Base-by-base conservation (phyloP, 768 basidiomycete genomes). In the Tulasnella calospora region DNA sequence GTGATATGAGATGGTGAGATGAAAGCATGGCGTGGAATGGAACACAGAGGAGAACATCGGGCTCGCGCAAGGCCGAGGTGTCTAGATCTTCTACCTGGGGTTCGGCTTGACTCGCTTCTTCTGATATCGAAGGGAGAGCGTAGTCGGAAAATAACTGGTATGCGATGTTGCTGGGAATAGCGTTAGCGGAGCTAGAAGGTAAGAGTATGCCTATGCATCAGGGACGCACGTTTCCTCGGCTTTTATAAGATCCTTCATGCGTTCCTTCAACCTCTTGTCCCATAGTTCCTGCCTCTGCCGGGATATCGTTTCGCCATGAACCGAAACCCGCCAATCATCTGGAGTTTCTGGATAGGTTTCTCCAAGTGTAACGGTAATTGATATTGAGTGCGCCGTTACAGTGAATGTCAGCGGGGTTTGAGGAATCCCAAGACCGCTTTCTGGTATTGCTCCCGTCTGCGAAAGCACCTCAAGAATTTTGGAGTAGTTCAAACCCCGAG, bases 1-100 rank as follows among this genome's bases (percentile, higher is more conserved):
- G 86, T 74, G 93, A 90, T 55, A 89, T 84, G 76, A 92, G 88
- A 82, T 92, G 91, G 83, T 94, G 92, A 0, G 93, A 93, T 1
- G 90, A 91, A 74, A 93, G 86, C 0, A 93, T 87, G 30, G 88
- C 88, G 81, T 93, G 92, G 79, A 87, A 90, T 17, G 33, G 44
- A 17, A 30, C 40, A n/a, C 17, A 23, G 7, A 17, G 35, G 23
- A 33, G 51, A n/a, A 19, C 21, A 17, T 21, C 77, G 73, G 40
- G 51, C 21, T 41, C 71, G 78, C 33, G 44, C 70, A 40, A 77
- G 40, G 61, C 74, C 61, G 30, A 35, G 38, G 27, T 21, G 40
- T n/a, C n/a, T n/a, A n/a, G n/a, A n/a, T 47, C 55, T 36, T 30
- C 47, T 61, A 44, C 33, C 82, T 73, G 30, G 4, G 35, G 38